Evolutionary conservation across 2,329 filamentous ascomycete species (phyloP), one percentile per base, ranked within the genome.

Genomic region (Fusarium acutatum): DNA sequence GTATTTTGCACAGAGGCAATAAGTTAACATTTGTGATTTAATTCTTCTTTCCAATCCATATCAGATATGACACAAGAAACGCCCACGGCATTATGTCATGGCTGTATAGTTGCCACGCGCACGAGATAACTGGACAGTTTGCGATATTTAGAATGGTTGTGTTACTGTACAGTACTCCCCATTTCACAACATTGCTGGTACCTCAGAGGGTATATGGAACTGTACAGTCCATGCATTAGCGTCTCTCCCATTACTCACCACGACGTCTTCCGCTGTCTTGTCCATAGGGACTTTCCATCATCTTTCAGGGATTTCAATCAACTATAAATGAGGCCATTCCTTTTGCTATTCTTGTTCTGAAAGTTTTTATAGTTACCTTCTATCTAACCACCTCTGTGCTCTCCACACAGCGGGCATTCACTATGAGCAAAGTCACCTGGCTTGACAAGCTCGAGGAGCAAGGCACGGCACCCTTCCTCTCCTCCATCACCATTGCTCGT

Each of bases 211-310:
- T 60, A 22, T n/a, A 15, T 15, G 34, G 13, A n/a, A 28, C 63
- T 67, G 63, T 61, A 67, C 64, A 61, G 64, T 67, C 10, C 34
- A 20, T 47, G 53, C 63, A 38, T 67, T 67, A 61, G 63, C 26
- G 53, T 24, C 47, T 59, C 22, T 3, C 20, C 10, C 14, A 26
- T 34, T n/a, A 28, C n/a, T 59, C 24, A 17, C 41, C 11, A 17
- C 17, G 18, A n/a, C 20, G 12, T n/a, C 10, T 32, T 35, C 18
- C 15, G 2, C n/a, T 14, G 7, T 12, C n/a, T 26, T 26, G n/a
- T 11, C 5, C 32, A 5, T 13, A n/a, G 1, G 9, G 7, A n/a
- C 10, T 12, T 9, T 22, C 9, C 4, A 46, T 18, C 4, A n/a
- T 37, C 7, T 18, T 17, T n/a, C 18, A n/a, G 3, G 6, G 14